Evolutionary conservation across 2,329 filamentous ascomycete genomes (phyloP).

Genomic region (Colletotrichum sojae): DNA sequence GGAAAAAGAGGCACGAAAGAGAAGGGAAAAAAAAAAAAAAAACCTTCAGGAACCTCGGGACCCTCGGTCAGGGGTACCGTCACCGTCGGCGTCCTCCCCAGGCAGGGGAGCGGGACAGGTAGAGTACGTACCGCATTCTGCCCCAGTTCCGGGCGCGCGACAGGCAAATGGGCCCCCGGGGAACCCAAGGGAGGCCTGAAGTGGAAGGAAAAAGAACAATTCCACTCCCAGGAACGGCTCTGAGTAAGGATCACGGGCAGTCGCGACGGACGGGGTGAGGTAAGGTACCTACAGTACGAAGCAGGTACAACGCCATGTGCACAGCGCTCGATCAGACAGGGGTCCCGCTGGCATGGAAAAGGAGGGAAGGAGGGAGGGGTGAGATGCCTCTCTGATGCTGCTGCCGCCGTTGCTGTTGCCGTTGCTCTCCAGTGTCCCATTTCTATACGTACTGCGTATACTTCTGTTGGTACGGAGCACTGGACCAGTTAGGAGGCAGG

Average conservation of each 20-base stretch:
- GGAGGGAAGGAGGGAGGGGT: constrained; percentile 20
- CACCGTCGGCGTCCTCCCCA: not conserved
- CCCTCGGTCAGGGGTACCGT: constrained; percentile 12
- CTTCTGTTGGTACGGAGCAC: too few relatives aligned
- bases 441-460: too few relatives aligned
- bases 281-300: constrained; percentile 23
- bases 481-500: too few relatives aligned
- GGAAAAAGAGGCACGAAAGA: not conserved
- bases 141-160: constrained; percentile 11
- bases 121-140: constrained; percentile 18
- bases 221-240: constrained; percentile 33
- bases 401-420: too few relatives aligned
- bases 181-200: constrained; percentile 32
- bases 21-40: constrained; percentile 2
- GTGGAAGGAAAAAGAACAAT: constrained; percentile 39
- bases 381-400: not conserved
- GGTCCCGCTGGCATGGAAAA: constrained; percentile 38
- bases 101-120: not conserved
- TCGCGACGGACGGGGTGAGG: not conserved
- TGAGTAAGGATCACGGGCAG: constrained; percentile 24
- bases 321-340: constrained; percentile 29
- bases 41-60: constrained; percentile 23
- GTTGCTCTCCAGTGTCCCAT: too few relatives aligned
- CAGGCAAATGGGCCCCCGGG: constrained; percentile 21
- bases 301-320: constrained; percentile 38